A percentile compares a stretch with the other conserved stretches of the same genome.
Conservation (phyloP, 768 basidiomycete species). For the Stropharia rugosoannulata region DNA sequence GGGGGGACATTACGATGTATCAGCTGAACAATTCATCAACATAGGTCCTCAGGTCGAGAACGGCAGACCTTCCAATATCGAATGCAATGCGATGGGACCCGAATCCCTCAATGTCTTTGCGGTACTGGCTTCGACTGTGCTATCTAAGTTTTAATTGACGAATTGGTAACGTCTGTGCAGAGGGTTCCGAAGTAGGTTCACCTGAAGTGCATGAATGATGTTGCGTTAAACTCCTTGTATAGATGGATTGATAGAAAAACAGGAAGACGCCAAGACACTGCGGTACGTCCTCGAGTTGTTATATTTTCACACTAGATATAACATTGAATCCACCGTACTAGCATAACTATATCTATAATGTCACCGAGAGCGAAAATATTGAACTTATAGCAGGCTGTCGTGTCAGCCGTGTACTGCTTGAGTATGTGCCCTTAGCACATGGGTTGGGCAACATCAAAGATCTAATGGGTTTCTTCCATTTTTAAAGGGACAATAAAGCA, state of each 20-base stretch:
- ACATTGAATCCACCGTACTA: too few species aligned
- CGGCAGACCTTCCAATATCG: background rate
- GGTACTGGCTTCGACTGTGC: too few species aligned
- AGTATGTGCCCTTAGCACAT: too few species aligned
- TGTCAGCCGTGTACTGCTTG: constrained; percentile 44
- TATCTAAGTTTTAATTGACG: too few species aligned
- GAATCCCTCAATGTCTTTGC: constrained; percentile 6
- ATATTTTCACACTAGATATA: too few species aligned
- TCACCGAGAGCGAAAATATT: constrained; percentile 34
- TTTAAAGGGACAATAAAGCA: constrained; percentile 34
- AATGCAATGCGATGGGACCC: background rate
- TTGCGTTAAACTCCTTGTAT: too few species aligned
- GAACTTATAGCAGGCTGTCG: constrained; percentile 30
- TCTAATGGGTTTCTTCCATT: too few species aligned
- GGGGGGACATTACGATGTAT: constrained; percentile 48
- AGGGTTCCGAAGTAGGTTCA: too few species aligned
- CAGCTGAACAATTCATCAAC: constrained; percentile 17
- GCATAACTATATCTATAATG: constrained; percentile 46
- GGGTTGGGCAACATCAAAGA: too few species aligned
- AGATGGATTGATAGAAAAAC: constrained; percentile 48
- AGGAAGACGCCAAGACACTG: constrained; percentile 53
- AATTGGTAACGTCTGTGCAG: too few species aligned
- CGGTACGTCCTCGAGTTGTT: constrained; percentile 14
- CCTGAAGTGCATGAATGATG: background rate
- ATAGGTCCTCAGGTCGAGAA: constrained; percentile 1